phyloP scores from a whole-genome alignment of 2,329 filamentous ascomycete genomes.

The Fusarium sarcochroum region DNA sequence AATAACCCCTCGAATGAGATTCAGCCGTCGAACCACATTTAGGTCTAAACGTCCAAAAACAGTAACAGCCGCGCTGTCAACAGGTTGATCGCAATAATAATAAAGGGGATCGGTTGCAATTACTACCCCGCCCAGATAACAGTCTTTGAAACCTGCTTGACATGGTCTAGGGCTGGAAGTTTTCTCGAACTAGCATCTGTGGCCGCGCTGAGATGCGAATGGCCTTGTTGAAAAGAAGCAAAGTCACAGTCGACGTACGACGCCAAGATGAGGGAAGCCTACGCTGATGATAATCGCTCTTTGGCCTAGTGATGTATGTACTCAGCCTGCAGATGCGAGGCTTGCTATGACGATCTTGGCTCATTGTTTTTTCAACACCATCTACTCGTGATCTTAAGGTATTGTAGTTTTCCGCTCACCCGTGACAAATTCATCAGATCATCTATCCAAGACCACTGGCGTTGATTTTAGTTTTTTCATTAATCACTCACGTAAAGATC shows the following conservation, averaged over 20 bases:
- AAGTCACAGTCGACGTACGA: conserved; percentile 16
- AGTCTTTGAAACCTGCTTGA: neutral
- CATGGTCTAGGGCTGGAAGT: neutral
- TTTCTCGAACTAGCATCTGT: conserved; percentile 3
- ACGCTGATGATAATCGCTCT: neutral
- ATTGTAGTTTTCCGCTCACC: too few relatives aligned
- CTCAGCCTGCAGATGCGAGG: conserved; percentile 5
- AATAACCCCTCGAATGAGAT: conserved; percentile 34
- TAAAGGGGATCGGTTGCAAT: conserved; percentile 18
- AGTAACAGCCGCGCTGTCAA: conserved; percentile 15
- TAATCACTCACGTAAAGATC: neutral
- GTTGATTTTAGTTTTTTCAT: conserved; percentile 3
- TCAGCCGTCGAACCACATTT: neutral
- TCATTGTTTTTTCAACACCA: conserved; percentile 25
- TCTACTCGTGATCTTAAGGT: too few relatives aligned
- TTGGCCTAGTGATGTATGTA: neutral
- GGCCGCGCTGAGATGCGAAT: neutral
- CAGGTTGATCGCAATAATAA: neutral
- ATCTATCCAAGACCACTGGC: conserved; percentile 5
- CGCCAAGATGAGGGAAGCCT: conserved; percentile 22
- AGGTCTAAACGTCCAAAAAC: neutral
- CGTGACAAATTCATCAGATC: neutral
- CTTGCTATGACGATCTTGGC: neutral
- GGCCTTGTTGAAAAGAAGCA: conserved; percentile 3
- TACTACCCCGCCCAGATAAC: conserved; percentile 4